Conservation (phyloP, 1,139 yeast genomes). For the Nadsonia starkeyi-henricii region DNA sequence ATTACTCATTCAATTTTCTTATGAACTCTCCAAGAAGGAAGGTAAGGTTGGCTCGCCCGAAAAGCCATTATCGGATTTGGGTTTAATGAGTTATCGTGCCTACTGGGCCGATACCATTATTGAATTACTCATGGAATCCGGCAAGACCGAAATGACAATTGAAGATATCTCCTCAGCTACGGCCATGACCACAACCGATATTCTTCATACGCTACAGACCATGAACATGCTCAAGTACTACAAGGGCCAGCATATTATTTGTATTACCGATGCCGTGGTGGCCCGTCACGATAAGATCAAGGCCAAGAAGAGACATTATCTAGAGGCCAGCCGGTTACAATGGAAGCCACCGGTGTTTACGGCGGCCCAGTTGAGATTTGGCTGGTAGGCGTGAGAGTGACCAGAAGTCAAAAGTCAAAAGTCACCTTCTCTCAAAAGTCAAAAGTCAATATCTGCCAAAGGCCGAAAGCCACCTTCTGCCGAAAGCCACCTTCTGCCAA, state of each 20-base stretch:
- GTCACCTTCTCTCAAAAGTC: too few species aligned
- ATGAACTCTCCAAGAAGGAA: conserved; percentile 76
- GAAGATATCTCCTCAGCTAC: conserved; percentile 82
- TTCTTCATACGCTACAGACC: conserved; percentile 83
- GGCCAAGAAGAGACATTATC: conserved; percentile 61
- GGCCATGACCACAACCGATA: conserved; percentile 94
- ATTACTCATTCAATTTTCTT: conserved; percentile 80
- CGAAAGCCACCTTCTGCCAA: too few species aligned
- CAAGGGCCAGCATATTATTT: conserved; percentile 92
- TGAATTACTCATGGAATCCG: conserved; percentile 53
- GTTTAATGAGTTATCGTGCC: conserved; percentile 83
- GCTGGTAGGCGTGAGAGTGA: too few species aligned
- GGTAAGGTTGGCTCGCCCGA: conserved; percentile 93
- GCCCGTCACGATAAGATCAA: conserved; percentile 61
- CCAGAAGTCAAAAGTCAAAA: too few species aligned
- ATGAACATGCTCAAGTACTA: conserved; percentile 80
- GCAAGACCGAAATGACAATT: conserved; percentile 59
- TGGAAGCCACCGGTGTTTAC: conserved; percentile 98
- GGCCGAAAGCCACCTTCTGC: too few species aligned
- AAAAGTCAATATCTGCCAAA: too few species aligned
- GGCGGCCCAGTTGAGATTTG: conserved; percentile 89
- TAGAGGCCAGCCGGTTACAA: conserved; percentile 54
- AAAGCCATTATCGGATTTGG: conserved; percentile 90
- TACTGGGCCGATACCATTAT: conserved; percentile 91
- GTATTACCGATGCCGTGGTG: conserved; percentile 72